These are phyloP conservation scores for Lachnellula hyalina DNA, from an alignment of 2,329 filamentous ascomycete genomes.

Conservation along the genomic window DNA sequence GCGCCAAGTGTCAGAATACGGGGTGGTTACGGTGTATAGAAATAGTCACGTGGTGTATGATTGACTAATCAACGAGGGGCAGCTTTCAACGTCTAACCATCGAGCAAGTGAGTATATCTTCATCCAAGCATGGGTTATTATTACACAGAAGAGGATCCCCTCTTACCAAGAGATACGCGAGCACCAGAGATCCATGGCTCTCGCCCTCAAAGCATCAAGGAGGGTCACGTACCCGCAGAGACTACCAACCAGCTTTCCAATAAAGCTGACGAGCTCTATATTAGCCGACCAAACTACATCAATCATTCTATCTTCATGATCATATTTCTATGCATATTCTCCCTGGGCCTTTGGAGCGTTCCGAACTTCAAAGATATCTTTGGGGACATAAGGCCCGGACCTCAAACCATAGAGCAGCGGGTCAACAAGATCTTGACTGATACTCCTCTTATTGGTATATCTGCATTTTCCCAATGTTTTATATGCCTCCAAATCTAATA, in stretches of 20 bases:
- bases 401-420: slow-evolving; percentile 29
- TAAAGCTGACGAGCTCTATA: neutral
- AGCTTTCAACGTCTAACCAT: neutral
- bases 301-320: neutral
- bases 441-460: slow-evolving; percentile 43
- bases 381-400: slow-evolving; percentile 9
- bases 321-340: slow-evolving; percentile 13
- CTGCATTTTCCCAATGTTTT: neutral
- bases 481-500: neutral
- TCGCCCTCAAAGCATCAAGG: slow-evolving; percentile 20
- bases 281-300: neutral
- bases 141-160: slow-evolving; percentile 26
- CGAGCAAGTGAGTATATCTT: neutral
- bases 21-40: too few relatives aligned
- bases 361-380: slow-evolving; percentile 6
- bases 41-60: too few relatives aligned
- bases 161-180: slow-evolving; percentile 23
- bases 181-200: slow-evolving; percentile 28
- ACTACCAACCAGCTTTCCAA: neutral
- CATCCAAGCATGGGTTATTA: slow-evolving; percentile 13
- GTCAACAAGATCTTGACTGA: slow-evolving; percentile 39
- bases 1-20: too few relatives aligned
- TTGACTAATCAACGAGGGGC: neutral
- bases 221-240: neutral
- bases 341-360: neutral